Evolutionary conservation across 2,329 filamentous ascomycete species (phyloP).

Genomic region (Fusarium agapanthi): DNA sequence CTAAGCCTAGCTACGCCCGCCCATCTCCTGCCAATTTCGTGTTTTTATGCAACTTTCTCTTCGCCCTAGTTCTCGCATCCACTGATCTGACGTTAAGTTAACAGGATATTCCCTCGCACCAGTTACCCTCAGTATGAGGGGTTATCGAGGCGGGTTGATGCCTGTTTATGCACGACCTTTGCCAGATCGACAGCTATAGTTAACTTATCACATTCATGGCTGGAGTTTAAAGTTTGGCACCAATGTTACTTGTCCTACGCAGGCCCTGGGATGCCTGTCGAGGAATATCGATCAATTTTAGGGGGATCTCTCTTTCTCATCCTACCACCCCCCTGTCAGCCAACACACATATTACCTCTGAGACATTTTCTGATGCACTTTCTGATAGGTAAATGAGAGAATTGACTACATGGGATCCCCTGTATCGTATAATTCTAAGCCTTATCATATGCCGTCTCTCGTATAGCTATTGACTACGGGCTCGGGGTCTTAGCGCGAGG

Average conservation of each 20-base stretch:
- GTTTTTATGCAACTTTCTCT: background rate
- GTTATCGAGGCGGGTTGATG: background rate
- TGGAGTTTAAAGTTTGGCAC: background rate
- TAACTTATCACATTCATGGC: background rate
- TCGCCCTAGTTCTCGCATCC: rapidly evolving
- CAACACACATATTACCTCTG: background rate
- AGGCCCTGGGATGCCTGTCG: background rate
- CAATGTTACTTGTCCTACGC: background rate
- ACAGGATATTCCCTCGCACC: background rate
- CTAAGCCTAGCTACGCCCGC: background rate
- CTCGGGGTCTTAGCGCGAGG: no score
- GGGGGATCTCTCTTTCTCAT: background rate
- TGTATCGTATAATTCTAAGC: background rate
- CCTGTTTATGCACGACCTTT: background rate
- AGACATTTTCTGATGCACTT: no score
- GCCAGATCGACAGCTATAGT: background rate
- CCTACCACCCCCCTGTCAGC: background rate
- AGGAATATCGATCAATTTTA: background rate
- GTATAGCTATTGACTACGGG: background rate
- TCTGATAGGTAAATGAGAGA: rapidly evolving
- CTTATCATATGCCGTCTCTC: background rate
- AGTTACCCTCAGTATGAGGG: background rate
- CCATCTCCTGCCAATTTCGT: background rate
- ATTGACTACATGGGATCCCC: background rate
- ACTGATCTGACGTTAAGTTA: background rate